Evolutionary conservation across 176 grass and related monocot genomes (phyloP), one percentile per base, ranked within the genome.

Genomic region (Oropetium thomaeum): DNA sequence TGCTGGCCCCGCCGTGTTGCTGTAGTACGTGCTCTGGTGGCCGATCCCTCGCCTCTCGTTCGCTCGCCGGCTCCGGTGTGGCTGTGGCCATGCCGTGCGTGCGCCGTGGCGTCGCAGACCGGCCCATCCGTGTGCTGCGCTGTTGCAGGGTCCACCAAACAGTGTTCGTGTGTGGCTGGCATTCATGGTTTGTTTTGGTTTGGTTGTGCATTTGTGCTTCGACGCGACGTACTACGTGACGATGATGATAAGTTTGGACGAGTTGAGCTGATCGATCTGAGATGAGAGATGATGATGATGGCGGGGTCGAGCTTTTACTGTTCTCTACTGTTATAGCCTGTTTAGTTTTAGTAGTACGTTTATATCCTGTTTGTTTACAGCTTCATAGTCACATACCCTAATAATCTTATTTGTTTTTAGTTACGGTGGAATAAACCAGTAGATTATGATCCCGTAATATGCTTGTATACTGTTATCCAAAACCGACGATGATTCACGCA

Each of bases 81-180:
- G n/a, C n/a, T n/a, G n/a, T n/a, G n/a, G 8, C 67, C 74, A 71
- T 71, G 73, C 73, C 45, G 8, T 38, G 77, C 65, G 12, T 79
- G 76, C 13, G n/a, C n/a, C n/a, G 55, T n/a, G 48, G 25, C 10
- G 1, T 10, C 67, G 13, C 27, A n/a, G n/a, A n/a, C 37, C 3
- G 62, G 12, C 62, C 45, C 30, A 48, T 71, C 67, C 3, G 67
- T 37, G 43, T 10, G 71, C 43, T 38, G 43, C 16, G 71, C 43
- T 38, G 16, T 38, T 11, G 35, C 69, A 0, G 58, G 57, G 15
- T 32, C 52, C 20, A 11, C 28, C 10, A 5, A 5, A 52, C 65
- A 32, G 43, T 32, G 43, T 32, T 4, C 29, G 19, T 5, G 39
- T 13, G n/a, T n/a, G n/a, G n/a, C n/a, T n/a, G 40, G 57, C 41